phyloP scores from a whole-genome alignment of 2,329 filamentous ascomycete genomes.

The Dothiorella sarmentorum region DNA sequence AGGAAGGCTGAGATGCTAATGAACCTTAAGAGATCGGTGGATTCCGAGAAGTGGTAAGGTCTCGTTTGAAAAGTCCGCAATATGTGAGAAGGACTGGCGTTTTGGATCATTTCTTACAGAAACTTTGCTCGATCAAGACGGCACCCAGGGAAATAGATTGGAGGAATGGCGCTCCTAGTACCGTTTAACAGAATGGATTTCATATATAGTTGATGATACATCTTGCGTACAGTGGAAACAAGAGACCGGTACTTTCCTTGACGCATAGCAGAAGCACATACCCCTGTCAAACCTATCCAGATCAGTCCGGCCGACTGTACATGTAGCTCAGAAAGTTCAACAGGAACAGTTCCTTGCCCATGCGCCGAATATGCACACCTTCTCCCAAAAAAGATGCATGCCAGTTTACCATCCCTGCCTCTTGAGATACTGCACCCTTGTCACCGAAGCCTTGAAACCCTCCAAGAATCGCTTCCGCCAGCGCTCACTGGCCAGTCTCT shows the following conservation, averaged over 20 bases:
- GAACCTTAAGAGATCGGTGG: no score
- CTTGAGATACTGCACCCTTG: slow-evolving; percentile 65
- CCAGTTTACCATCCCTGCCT: slow-evolving; percentile 82
- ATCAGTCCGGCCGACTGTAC: no score
- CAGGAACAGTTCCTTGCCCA: neutral
- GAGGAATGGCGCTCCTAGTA: neutral
- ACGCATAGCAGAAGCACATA: neutral
- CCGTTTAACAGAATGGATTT: neutral
- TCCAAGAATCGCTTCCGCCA: slow-evolving; percentile 67
- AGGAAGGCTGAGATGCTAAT: no score
- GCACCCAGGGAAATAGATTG: neutral
- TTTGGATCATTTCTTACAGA: neutral
- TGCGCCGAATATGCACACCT: neutral
- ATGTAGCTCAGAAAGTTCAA: neutral
- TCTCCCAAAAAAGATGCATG: no score
- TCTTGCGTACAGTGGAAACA: neutral
- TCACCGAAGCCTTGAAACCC: slow-evolving; percentile 63
- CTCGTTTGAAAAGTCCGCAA: no score
- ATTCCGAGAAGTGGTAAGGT: no score
- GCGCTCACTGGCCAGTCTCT: slow-evolving; percentile 66
- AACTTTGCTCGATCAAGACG: neutral
- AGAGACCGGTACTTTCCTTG: neutral
- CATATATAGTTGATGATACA: slow-evolving; percentile 5
- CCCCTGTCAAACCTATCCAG: neutral
- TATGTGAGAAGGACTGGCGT: neutral